Base-by-base conservation (phyloP, 2,329 filamentous ascomycete species). In the Pestalotiopsis sp. region DNA sequence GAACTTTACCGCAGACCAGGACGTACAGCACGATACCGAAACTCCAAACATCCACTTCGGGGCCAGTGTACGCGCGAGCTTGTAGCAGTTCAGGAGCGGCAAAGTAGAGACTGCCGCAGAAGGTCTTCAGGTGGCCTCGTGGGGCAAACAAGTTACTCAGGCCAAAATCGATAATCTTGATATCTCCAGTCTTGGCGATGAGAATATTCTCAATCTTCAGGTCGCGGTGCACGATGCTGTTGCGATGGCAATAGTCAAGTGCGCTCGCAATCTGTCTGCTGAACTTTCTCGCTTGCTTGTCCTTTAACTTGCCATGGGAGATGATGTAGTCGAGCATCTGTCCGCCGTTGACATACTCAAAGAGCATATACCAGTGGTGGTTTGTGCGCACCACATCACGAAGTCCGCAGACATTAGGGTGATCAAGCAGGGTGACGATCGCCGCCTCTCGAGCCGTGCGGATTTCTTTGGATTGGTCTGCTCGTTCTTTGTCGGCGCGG, bases 261-360 rank as follows among this genome's bases (percentile, higher is more conserved):
- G 96, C 94, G 77, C 95, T 98, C 40, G 95, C 94, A 72, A 99
- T 98, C 81, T 99, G 96, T 55, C 96, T 92, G 72, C 94, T 97
- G 79, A 99, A 99, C 79, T 98, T 98, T 75, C 96, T 91, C 9
- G 96, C 96, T 81, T 97, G 95, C 81, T 98, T 98, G 83, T 99
- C 96, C 85, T 98, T 98, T 71, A 99, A 85, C 76, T 97, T 93
- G 68, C 95, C 96, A 76, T 99, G 96, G 3, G 94, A 98, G 77
- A 99, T 99, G 79, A 99, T 99, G 81, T 98, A 99, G 83, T 99
- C 96, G 70, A 99, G 89, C 96, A 99, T 98, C 82, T 99, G 96
- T 20, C 96, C 96, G 61, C 96, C 96, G 77, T 99, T 98, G 80
- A 99, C 96, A 79, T 96, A 98, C 82, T 99, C 96, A 77, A 97